Evolutionary conservation across 2,329 filamentous ascomycete genomes (phyloP), one percentile per base, ranked within the genome.

Genomic region (Rutstroemia sp.): DNA sequence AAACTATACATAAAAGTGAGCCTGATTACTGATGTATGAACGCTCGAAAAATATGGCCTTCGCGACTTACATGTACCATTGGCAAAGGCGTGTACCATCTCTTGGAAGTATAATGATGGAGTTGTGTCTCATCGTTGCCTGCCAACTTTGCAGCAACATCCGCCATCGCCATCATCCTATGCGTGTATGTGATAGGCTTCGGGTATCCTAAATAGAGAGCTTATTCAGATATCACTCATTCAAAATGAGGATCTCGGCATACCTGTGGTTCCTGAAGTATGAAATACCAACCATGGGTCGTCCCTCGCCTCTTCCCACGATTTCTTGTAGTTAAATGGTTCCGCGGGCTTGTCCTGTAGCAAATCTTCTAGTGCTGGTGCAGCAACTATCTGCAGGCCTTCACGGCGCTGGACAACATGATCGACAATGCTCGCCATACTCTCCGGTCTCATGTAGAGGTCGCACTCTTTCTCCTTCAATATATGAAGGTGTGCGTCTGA

Each of bases 231-330:
- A 37, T 17, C 41, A 7, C 19, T 30, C 21, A 19, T 53, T 39
- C 3, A 53, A 47, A 47, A 14, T 7, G 12, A 19, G 51, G 14
- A 2, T 19, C 19, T 39, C 25, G 34, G 17, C 48, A 10, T 47
- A 51, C 49, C 48, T 21, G 54, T 58, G 14, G 49, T 57, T 9
- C 54, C 50, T 9, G 54, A 57, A 27, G 57, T 58, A 50, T 58
- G 57, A 19, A 54, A 50, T n/a, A 41, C 39, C 16, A 58, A 25
- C n/a, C 37, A 51, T n/a, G 54, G 45, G 25, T 57, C 49, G 14
- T 56, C 46, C 21, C 50, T 57, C 8, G 17, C 45, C 16, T 57
- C 25, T 10, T 45, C 17, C 49, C 49, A 51, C 3, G 39, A 51
- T 38, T 51, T 51, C 37, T 37, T 7, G 9, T 51, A 44, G 7